Evolutionary conservation across 2,329 filamentous ascomycete genomes (phyloP), one percentile per base, ranked within the genome.

Genomic region (Colletotrichum camelliae): DNA sequence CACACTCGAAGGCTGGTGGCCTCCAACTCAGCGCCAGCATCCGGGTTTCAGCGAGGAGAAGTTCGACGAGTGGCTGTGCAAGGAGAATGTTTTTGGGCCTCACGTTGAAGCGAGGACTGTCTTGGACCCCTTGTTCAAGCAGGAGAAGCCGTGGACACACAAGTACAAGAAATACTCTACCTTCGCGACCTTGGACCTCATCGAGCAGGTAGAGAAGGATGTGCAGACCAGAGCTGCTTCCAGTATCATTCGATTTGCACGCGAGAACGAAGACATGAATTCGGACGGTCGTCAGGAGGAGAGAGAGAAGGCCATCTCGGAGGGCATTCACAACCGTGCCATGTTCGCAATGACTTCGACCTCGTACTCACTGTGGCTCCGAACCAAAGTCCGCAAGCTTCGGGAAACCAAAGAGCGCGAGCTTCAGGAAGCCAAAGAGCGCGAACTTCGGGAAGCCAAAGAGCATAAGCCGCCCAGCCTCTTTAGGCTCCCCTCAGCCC

Each of bases 21-120:
- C 57, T 48, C 43, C 43, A 39, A 37, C 35, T 37, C 35, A 37
- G 35, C 35, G 35, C 13, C 35, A 37, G 35, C 35, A 37, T 37
- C 35, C 35, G 35, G 35, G 35, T 37, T 37, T 16, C 35, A 16
- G 12, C 10, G 33, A 35, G 33, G 12, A 35, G 10, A 35, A 35
- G 18, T 48, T 48, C 10, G 3, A 2, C 43, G n/a, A 7, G 1
- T 48, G 43, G 43, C 1, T 48, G 10, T 21, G n/a, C 43, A 21
- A 1, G 0, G 4, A 48, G 1, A 0, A 48, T 1, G 43, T 48
- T 1, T 48, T 48, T 1, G 43, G 43, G 43, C 43, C 43, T 48
- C 43, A 48, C n/a, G n/a, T 48, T 2, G 43, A 48, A 48, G 43
- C 43, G 43, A 48, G 1, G 0, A 48, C n/a, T 5, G 43, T 48